Base-by-base conservation (phyloP, 1,284 basidiomycete genomes). In the Cutaneotrichosporon sp. region DNA sequence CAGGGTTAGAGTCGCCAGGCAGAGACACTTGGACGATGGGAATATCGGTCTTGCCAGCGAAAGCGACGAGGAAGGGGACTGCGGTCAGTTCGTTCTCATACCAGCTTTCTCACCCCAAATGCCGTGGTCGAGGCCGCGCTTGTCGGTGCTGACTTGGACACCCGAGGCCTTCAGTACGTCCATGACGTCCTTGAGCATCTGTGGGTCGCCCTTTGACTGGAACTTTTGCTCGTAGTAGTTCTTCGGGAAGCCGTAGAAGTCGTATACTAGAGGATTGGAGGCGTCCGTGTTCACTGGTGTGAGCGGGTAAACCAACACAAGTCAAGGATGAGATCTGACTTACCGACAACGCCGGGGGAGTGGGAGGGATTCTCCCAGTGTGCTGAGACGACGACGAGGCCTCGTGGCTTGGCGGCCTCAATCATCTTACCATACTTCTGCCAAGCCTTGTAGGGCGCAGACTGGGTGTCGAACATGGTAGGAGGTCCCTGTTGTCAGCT, bases 61-160 rank as follows among this genome's bases (percentile, higher is more conserved):
- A 75, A 7, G 70, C 70, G 17, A 74, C 73, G 41, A 64, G 68
- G 66, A 77, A 73, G 0, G 77, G 77, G 11, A 77, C 76, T 74
- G 5, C 59, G 0, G 76, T 76, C n/a, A 78, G 61, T 2, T n/a
- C 12, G 10, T 5, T 14, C 3, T 11, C 22, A 14, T 17, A 26
- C 4, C 0, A 74, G 60, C 33, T 16, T 17, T 63, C 68, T 56
- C 52, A 71, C 68, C 63, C 67, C 68, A 79, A 10, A 77, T 68
- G 43, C 77, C 77, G 58, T 79, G 77, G 61, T 79, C 77, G 29
- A 75, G 59, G 0, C 77, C 77, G 7, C 77, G 63, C 24, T 66
- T 58, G 17, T 57, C 63, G 19, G 52, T 58, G 20, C 51, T 33
- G 20, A 63, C 58, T 16, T 55, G 42, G 20, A 74, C 55, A 2